Conservation (phyloP, 140 eudicot species). For the Ambrosia hybrid region DNA sequence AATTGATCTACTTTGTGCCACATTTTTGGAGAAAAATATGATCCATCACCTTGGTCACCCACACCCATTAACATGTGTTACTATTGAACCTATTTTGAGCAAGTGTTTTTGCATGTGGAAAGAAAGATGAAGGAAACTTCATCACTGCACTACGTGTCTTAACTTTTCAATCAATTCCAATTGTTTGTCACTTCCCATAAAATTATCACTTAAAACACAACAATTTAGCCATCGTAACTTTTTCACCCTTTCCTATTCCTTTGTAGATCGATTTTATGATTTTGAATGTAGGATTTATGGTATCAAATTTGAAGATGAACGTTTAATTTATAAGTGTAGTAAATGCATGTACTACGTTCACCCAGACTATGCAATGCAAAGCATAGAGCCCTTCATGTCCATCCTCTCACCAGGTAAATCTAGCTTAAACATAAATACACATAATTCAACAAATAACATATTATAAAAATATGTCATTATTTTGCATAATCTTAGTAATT, state of each 20-base stretch:
- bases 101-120: conserved; percentile 6
- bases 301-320: background rate
- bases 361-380: too few relatives aligned
- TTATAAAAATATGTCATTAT: too few relatives aligned
- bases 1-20: too few relatives aligned
- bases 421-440: too few relatives aligned
- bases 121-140: background rate
- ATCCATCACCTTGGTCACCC: too few relatives aligned
- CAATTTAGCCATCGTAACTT: background rate
- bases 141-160: conserved; percentile 2
- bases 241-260: conserved; percentile 19
- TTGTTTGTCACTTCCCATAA: conserved; percentile 5
- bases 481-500: too few relatives aligned
- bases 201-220: background rate
- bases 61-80: background rate
- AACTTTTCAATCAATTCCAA: conserved; percentile 3
- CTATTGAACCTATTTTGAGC: background rate
- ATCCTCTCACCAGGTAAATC: too few relatives aligned
- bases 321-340: conserved; percentile 2
- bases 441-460: too few relatives aligned
- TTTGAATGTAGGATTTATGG: background rate
- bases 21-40: too few relatives aligned
- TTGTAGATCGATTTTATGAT: background rate
- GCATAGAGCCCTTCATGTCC: too few relatives aligned
- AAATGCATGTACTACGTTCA: too few relatives aligned